phyloP scores from a whole-genome alignment of 306 rosid species.

The Macrotyloma uniflorum region DNA sequence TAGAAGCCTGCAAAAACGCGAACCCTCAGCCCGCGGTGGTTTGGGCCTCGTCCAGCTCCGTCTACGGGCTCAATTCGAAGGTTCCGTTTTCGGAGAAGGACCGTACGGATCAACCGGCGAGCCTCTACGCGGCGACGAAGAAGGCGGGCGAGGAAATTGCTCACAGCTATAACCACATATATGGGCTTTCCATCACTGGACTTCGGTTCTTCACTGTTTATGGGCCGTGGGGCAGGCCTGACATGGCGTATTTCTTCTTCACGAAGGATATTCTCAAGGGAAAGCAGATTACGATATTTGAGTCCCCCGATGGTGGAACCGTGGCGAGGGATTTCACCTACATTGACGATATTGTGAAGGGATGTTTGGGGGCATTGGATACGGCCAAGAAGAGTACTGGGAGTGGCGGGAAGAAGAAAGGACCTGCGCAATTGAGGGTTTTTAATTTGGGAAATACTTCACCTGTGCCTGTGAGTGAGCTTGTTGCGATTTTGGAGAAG shows the following conservation, averaged over 20 bases:
- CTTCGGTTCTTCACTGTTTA: conserved; percentile 82
- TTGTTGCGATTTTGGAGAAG: conserved; percentile 81
- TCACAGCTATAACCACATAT: conserved; percentile 75
- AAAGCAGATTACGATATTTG: conserved; percentile 63
- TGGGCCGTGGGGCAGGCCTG: conserved; percentile 98
- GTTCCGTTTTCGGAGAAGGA: conserved; percentile 83
- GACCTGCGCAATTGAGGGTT: conserved; percentile 77
- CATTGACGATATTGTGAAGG: conserved; percentile 82
- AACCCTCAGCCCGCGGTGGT: conserved; percentile 76
- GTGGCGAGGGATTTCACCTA: conserved; percentile 90
- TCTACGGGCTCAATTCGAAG: conserved; percentile 84
- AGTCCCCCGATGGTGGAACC: conserved; percentile 67
- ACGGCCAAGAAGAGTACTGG: conserved; percentile 87
- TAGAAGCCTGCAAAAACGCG: conserved; percentile 70
- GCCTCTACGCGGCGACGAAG: conserved; percentile 81
- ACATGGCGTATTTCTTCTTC: conserved; percentile 87
- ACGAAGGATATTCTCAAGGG: conserved; percentile 78
- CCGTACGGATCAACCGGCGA: conserved; percentile 82
- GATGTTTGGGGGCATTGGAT: conserved; percentile 80
- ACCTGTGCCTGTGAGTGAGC: conserved; percentile 77
- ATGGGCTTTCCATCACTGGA: conserved; percentile 83
- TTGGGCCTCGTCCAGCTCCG: conserved; percentile 91
- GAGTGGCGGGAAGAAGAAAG: conserved; percentile 83
- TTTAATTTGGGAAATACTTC: conserved; percentile 81
- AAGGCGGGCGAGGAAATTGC: conserved; percentile 90